Evolutionary conservation across 2,329 filamentous ascomycete species (phyloP).

Genomic region (Penicillium sp.): DNA sequence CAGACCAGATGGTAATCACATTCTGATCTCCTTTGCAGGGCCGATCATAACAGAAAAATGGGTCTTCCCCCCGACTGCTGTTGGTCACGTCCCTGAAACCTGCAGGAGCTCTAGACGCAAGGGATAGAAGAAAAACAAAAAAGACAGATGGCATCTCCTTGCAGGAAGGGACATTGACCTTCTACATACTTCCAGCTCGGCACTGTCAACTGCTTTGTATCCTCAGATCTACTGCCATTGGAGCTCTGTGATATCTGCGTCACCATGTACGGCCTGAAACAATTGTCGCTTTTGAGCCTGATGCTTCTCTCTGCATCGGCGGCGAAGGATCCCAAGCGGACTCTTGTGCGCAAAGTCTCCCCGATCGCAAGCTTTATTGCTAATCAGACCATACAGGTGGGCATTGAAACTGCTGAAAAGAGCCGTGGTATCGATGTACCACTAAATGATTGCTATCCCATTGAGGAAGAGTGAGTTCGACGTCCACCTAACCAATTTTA

Average conservation of each 20-base stretch:
- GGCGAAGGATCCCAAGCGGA: slow-evolving; percentile 12
- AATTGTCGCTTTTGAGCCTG: slow-evolving; percentile 22
- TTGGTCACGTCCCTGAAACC: slow-evolving; percentile 2
- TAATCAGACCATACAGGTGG: slow-evolving; percentile 17
- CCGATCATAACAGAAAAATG: not conserved
- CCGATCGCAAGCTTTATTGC: not conserved
- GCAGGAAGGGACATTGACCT: not conserved
- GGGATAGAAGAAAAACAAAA: not conserved
- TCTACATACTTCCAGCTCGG: not conserved
- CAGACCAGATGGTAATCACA: not conserved
- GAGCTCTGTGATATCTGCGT: not conserved
- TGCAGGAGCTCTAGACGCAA: slow-evolving; percentile 3
- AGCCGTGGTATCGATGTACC: slow-evolving; percentile 21
- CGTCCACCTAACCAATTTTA: not conserved
- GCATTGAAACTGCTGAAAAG: slow-evolving; percentile 19
- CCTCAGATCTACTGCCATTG: not conserved
- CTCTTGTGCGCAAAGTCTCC: slow-evolving; percentile 8
- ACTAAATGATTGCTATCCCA: slow-evolving; percentile 22
- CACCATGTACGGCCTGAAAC: slow-evolving; percentile 25
- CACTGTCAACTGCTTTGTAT: not conserved
- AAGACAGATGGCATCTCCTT: slow-evolving; percentile 3
- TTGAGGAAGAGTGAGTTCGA: slow-evolving; percentile 24
- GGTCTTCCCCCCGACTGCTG: not conserved
- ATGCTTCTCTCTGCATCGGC: slow-evolving; percentile 21
- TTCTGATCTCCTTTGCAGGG: not conserved